These are phyloP conservation scores for Lecanicillium sp. DNA, from an alignment of 2,329 filamentous ascomycete genomes.

Conservation along the genomic window DNA sequence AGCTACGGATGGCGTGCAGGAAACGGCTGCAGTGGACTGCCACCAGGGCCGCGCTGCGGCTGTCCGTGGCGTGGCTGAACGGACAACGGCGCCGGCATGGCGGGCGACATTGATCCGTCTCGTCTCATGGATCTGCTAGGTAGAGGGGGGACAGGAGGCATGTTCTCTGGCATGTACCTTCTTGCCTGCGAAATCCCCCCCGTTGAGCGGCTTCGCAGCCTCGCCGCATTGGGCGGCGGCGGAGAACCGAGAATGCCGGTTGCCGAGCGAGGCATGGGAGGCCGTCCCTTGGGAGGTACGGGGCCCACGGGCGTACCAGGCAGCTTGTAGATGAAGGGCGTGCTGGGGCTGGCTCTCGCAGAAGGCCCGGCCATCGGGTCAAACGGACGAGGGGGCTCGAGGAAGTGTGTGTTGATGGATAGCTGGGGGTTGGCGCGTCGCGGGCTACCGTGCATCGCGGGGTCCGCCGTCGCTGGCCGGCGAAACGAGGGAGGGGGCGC, in stretches of 20 bases:
- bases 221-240: background rate
- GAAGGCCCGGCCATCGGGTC: background rate
- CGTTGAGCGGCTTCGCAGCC: conserved; percentile 9
- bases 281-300: background rate
- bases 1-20: background rate
- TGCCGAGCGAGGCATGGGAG: background rate
- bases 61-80: background rate
- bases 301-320: conserved; percentile 1
- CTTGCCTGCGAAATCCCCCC: background rate
- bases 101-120: background rate
- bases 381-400: conserved; percentile 50
- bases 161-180: background rate
- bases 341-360: conserved; percentile 37
- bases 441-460: conserved; percentile 4
- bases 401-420: conserved; percentile 56
- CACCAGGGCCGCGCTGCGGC: background rate
- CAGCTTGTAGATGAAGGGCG: conserved; percentile 18
- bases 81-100: background rate
- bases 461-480: conserved; percentile 24
- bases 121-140: conserved; percentile 13
- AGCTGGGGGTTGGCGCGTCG: conserved; percentile 45
- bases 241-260: background rate
- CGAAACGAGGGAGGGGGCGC: conserved; percentile 15
- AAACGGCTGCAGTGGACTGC: background rate
- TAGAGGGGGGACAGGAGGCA: conserved; percentile 17